Conservation (phyloP, 192 early-diverging fungal species). For the Anaeromyces robustus region DNA sequence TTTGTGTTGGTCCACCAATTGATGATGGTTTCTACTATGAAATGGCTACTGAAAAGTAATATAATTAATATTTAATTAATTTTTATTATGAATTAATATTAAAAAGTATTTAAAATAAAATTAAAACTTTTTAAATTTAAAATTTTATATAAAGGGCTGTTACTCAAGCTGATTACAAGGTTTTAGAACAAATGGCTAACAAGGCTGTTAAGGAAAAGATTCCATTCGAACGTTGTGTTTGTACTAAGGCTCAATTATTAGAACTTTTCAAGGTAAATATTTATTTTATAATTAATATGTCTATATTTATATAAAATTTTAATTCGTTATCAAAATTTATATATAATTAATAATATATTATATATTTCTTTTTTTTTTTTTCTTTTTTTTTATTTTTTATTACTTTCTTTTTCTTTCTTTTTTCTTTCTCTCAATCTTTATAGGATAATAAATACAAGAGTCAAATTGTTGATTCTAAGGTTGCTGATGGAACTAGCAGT, state of each 20-base stretch:
- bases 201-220: constrained; percentile 90
- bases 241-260: constrained; percentile 77
- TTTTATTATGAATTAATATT: too few species aligned
- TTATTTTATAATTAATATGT: background rate
- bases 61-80: constrained; percentile 1
- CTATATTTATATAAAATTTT: background rate
- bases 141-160: constrained; percentile 50
- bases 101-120: too few species aligned
- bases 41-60: constrained; percentile 65
- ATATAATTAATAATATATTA: too few species aligned
- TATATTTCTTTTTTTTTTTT: too few species aligned
- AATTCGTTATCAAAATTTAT: background rate
- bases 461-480: constrained; percentile 65
- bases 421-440: too few species aligned
- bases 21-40: constrained; percentile 97
- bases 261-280: constrained; percentile 71
- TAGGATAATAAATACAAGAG: constrained; percentile 93
- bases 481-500: constrained; percentile 81
- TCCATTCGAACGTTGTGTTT: constrained; percentile 72
- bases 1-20: constrained; percentile 91
- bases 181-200: constrained; percentile 74
- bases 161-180: constrained; percentile 64
- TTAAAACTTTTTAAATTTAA: too few species aligned
- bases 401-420: too few species aligned
- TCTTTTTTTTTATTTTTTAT: too few species aligned